These are phyloP conservation scores for Diplocarpon rosae DNA, from an alignment of 2,329 filamentous ascomycete genomes.

Conservation along the genomic window DNA sequence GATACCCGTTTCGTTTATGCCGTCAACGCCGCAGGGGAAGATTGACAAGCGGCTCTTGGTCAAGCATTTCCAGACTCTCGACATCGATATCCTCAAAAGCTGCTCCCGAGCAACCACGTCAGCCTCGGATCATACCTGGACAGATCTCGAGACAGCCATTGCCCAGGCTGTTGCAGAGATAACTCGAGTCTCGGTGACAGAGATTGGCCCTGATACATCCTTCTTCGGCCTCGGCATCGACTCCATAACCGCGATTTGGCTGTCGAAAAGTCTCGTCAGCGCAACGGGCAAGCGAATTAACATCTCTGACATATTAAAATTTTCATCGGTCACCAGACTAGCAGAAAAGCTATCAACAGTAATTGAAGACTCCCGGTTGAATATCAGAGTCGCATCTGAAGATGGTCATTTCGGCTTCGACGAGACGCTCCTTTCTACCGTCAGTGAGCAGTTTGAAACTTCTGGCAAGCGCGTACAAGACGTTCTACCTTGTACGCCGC, in stretches of 20 bases:
- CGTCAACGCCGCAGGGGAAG: conserved; percentile 66
- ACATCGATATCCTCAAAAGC: conserved; percentile 33
- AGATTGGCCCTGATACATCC: conserved; percentile 54
- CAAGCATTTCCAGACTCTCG: conserved; percentile 36
- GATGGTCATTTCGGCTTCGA: conserved; percentile 19
- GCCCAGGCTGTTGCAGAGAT: conserved; percentile 41
- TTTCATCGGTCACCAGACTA: conserved; percentile 55
- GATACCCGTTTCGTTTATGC: conserved; percentile 57
- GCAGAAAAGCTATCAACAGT: conserved; percentile 28
- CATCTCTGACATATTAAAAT: conserved; percentile 59
- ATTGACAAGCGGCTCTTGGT: conserved; percentile 49
- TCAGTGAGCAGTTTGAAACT: conserved; percentile 11
- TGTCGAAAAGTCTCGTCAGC: conserved; percentile 47
- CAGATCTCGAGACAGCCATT: conserved; percentile 43
- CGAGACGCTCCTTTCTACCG: conserved; percentile 13
- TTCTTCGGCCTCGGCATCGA: conserved; percentile 73
- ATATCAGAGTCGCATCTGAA: background rate
- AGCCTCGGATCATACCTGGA: conserved; percentile 33
- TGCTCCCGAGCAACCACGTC: conserved; percentile 16
- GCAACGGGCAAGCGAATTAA: conserved; percentile 39
- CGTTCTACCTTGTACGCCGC: conserved; percentile 70
- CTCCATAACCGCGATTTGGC: conserved; percentile 67
- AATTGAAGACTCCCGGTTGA: background rate
- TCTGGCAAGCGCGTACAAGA: conserved; percentile 32
- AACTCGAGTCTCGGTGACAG: conserved; percentile 33